Evolutionary conservation across 83 land plant genomes (phyloP), one percentile per base, ranked within the genome.

Genomic region (Picea engelmannii): DNA sequence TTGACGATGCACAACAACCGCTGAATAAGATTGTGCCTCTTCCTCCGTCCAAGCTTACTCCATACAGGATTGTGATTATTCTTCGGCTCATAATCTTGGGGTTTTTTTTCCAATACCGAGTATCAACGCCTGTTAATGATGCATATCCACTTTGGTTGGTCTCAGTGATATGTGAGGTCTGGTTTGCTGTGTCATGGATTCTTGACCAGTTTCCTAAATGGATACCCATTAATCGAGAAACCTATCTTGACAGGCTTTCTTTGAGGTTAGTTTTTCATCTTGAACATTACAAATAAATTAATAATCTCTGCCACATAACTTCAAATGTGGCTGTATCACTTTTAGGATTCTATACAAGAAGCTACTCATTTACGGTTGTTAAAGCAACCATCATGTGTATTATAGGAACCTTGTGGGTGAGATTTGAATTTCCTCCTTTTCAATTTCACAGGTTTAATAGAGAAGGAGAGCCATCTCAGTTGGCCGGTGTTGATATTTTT

Each of bases 131-230:
- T 9, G 96, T 92, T 47, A 60, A 62, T 63, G 88, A 88, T 90
- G 96, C 96, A 60, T 92, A 93, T 62, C 86, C 89, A 3, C 81
- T 93, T 76, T 93, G 94, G 96, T 78, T 92, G 23, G 86, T 86
- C 67, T 75, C 95, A 61, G 66, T 93, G 65, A 93, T 89, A 24
- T 93, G 95, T 62, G 95, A 93, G 82, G 87, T 93, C 66, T 93
- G 93, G 95, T 93, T 93, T 76, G 95, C 93, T 17, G 38, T 93
- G 24, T 93, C 95, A 8, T 93, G 95, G 95, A 89, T 93, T 64
- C 83, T 93, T 88, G 95, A 93, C 87, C 95, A 93, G 78, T 93
- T 93, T 66, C 95, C 95, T 47, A 93, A 91, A 79, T 93, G 95
- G 95, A 79, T 71, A 60, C 95, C 95, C 35, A 76, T 93, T 40